A percentile compares a stretch with the other conserved stretches of the same genome.
Evolutionary conservation across 164 flowering plant genomes (phyloP).

Genomic region (Annona cherimola): DNA sequence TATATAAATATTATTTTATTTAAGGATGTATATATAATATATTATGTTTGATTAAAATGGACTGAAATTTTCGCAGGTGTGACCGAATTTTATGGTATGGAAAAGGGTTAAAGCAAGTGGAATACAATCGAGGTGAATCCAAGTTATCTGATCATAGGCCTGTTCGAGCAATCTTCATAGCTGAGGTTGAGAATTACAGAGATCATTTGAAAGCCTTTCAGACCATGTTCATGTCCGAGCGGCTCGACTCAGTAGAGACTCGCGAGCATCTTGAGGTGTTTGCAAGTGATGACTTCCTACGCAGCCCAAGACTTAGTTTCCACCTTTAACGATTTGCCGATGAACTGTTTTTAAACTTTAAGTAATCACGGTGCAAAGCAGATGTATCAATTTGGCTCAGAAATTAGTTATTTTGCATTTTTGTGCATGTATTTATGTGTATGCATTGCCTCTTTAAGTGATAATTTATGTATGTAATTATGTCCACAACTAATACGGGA

Average conservation of each 20-base stretch:
- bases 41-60: background rate
- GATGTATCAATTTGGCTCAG: background rate
- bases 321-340: constrained; percentile 9
- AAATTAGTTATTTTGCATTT: background rate
- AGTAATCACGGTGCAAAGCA: background rate
- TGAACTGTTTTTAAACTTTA: background rate
- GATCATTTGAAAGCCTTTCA: constrained; percentile 14
- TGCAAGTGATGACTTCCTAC: constrained; percentile 15
- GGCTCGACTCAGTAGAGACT: constrained; percentile 22
- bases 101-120: constrained; percentile 62
- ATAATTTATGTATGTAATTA: background rate
- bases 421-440: background rate
- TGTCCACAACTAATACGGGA: background rate
- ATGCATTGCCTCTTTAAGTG: background rate
- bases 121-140: constrained; percentile 65
- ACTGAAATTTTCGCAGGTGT: constrained; percentile 48
- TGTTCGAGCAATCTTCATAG: constrained; percentile 68
- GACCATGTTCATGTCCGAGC: constrained; percentile 33
- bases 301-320: constrained; percentile 28
- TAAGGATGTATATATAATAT: background rate
- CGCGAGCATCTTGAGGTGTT: constrained; percentile 14
- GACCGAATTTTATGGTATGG: constrained; percentile 85
- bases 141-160: constrained; percentile 86
- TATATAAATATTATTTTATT: background rate
- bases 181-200: constrained; percentile 36